Evolutionary conservation across 805 yeast species (phyloP).

Genomic region (Ogataea trehalophila): DNA sequence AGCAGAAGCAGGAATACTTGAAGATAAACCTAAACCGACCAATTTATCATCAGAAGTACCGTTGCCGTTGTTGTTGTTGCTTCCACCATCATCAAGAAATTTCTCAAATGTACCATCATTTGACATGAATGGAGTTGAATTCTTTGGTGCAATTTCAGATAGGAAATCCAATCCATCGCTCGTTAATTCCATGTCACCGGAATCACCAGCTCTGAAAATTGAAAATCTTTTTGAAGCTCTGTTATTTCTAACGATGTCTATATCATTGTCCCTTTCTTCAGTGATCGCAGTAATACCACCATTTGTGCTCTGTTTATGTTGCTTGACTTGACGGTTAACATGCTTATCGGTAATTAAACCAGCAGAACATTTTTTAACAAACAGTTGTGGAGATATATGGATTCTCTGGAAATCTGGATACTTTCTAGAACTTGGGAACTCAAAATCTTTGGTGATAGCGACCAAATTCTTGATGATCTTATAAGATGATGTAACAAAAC

Average conservation of each 20-base stretch:
- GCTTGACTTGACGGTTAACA: slow-evolving; percentile 26
- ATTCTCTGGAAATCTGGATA: slow-evolving; percentile 62
- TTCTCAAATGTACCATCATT: slow-evolving; percentile 22
- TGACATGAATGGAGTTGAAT: slow-evolving; percentile 26
- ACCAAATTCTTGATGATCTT: slow-evolving; percentile 54
- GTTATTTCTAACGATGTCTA: slow-evolving; percentile 6
- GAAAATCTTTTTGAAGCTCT: slow-evolving; percentile 42
- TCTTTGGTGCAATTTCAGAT: slow-evolving; percentile 25
- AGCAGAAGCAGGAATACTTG: slow-evolving; percentile 1
- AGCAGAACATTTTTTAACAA: slow-evolving; percentile 55
- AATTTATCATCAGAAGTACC: slow-evolving; percentile 1
- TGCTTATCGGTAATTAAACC: slow-evolving; percentile 47
- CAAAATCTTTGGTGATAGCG: slow-evolving; percentile 61
- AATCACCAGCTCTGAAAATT: slow-evolving; percentile 44
- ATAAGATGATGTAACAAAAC: slow-evolving; percentile 41
- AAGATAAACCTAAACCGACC: neutral
- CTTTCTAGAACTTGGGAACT: slow-evolving; percentile 50
- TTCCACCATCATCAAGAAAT: slow-evolving; percentile 8
- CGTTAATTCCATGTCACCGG: slow-evolving; percentile 44
- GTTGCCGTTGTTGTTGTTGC: slow-evolving; percentile 2
- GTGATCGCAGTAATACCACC: neutral
- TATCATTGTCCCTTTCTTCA: slow-evolving; percentile 1
- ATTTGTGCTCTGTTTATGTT: slow-evolving; percentile 14
- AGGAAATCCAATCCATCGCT: slow-evolving; percentile 43
- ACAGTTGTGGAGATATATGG: slow-evolving; percentile 54